A percentile compares a stretch with the other conserved stretches of the same genome.
Conservation (phyloP, 1,284 basidiomycete genomes). For the Irpex sp. region DNA sequence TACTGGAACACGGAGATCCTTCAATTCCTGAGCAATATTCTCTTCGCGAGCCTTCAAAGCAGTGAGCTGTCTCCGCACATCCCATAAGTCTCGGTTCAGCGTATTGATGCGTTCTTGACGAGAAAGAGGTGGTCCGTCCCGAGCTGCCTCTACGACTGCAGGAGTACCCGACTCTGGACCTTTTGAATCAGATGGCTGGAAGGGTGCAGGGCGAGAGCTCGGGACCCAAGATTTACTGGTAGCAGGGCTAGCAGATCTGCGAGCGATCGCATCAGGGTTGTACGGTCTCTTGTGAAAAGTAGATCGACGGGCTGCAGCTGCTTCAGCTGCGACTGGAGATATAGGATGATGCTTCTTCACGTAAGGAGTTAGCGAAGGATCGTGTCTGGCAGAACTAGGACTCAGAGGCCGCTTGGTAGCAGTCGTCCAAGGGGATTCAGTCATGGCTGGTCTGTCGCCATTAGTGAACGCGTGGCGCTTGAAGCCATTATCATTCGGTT, state of each 20-base stretch:
- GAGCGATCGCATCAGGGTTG: background rate
- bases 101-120: background rate
- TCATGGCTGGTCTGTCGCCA: background rate
- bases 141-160: background rate
- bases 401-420: slow-evolving; percentile 10
- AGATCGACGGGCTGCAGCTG: background rate
- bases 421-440: background rate
- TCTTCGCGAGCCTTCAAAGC: slow-evolving; percentile 30
- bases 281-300: background rate
- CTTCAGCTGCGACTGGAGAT: background rate
- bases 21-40: slow-evolving; percentile 27
- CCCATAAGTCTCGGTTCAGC: slow-evolving; percentile 32
- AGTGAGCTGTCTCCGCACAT: slow-evolving; percentile 32
- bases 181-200: background rate
- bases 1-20: slow-evolving; percentile 15
- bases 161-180: background rate
- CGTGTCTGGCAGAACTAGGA: background rate
- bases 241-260: background rate
- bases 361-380: slow-evolving; percentile 4
- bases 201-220: background rate
- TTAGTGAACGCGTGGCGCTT: background rate
- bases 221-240: background rate
- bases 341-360: slow-evolving; percentile 3
- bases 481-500: background rate
- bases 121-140: background rate